These are phyloP conservation scores for Penicillium verrucosum DNA, from an alignment of 2,329 filamentous ascomycete genomes.

Conservation along the genomic window DNA sequence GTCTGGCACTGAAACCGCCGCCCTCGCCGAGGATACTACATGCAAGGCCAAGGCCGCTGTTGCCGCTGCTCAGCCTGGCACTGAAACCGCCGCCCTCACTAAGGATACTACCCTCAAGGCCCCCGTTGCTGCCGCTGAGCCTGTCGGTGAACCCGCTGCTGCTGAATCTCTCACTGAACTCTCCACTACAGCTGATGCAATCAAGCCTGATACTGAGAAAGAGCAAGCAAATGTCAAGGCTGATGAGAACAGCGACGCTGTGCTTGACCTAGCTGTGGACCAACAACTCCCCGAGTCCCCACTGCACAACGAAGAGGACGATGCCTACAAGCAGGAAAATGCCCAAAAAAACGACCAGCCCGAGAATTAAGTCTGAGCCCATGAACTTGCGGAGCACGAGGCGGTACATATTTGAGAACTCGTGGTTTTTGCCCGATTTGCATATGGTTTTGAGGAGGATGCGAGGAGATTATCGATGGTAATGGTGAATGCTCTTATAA, in stretches of 20 bases:
- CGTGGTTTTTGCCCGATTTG: neutral
- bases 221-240: neutral
- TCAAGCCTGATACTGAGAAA: neutral
- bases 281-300: neutral
- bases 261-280: neutral
- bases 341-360: neutral
- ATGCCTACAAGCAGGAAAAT: neutral
- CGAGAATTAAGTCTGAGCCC: neutral
- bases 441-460: neutral
- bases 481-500: neutral
- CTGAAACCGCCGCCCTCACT: no score
- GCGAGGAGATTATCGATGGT: neutral
- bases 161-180: neutral
- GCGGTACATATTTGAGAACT: neutral
- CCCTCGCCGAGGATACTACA: no score
- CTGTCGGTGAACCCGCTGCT: neutral
- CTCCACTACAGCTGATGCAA: neutral
- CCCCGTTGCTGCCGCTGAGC: neutral
- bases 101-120: neutral
- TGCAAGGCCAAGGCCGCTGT: no score
- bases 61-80: no score
- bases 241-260: neutral
- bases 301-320: neutral
- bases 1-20: neutral
- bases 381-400: neutral